Evolutionary conservation across 768 basidiomycete species (phyloP), one percentile per base, ranked within the genome.

Genomic region (Hebeloma cylindrosporum): DNA sequence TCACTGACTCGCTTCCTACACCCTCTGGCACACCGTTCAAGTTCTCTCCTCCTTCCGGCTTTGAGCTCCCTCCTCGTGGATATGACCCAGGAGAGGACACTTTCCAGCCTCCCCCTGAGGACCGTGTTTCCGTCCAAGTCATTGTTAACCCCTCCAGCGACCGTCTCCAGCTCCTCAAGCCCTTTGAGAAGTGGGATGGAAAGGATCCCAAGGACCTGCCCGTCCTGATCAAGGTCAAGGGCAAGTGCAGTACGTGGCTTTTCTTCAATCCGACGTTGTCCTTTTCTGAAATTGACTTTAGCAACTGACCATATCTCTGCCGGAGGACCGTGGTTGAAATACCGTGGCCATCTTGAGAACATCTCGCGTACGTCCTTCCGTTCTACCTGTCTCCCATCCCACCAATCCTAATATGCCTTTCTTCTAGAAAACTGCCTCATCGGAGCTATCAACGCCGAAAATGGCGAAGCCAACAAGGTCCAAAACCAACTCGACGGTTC

Each of bases 301-400:
- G 79, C 92, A 30, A 93, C 93, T 53, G 93, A 95, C 66, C 92
- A 95, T 69, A 93, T 95, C 67, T 89, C 86, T 49, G 94, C 94
- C 63, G 95, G 94, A 75, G 95, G 95, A 48, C 95, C 95, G 33
- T 98, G 95, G 95, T 82, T 98, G 74, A 97, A 97, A 74, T 98
- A 94, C 78, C 92, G 95, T 75, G 95, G 95, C 51, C 95, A 98
- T 70, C 84, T 97, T 61, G 80, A 96, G 68, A 98, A 97, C 78
- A 98, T 96, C 65, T 96, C 94, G 23, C 90, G 88, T 88, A 51
- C 51, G 83, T 77, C 2, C 10, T 8, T 23, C 14, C 41, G 4
- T 36, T 7, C n/a, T n/a, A n/a, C n/a, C n/a, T n/a, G n/a, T 27
- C 0, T 36, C 17, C 25, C 9, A 28, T 8, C 4, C 28, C 22